A percentile compares a stretch with the other conserved stretches of the same genome.
These are phyloP conservation scores for Fusarium anguioides DNA, from an alignment of 2,329 filamentous ascomycete species.

Conservation along the genomic window DNA sequence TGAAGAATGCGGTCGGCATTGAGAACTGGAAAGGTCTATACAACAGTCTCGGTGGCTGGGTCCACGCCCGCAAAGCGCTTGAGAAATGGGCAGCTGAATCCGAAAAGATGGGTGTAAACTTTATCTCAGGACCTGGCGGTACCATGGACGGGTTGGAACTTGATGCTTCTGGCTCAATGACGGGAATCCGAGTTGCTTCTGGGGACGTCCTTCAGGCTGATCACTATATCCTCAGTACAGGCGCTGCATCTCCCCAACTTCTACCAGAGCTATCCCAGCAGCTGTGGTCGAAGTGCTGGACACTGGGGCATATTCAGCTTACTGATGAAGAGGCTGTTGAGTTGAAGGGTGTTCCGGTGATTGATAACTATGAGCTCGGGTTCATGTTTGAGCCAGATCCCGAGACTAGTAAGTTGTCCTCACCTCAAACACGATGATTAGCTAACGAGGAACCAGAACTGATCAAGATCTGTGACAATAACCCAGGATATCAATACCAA, in stretches of 20 bases:
- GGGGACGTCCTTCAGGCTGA: neutral
- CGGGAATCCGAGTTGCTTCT: neutral
- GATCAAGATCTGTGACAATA: slow-evolving; percentile 17
- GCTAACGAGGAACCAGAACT: neutral
- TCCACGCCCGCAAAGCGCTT: slow-evolving; percentile 4
- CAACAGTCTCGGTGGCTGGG: slow-evolving; percentile 8
- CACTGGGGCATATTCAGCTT: neutral
- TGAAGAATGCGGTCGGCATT: neutral
- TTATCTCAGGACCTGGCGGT: neutral
- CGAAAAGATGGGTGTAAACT: neutral
- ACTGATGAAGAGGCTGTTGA: neutral
- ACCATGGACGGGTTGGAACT: neutral
- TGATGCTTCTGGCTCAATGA: neutral
- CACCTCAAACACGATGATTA: neutral
- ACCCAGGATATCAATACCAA: neutral
- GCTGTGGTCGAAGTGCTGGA: slow-evolving; percentile 8
- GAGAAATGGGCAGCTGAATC: neutral
- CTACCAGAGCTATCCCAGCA: neutral
- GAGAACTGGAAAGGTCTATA: slow-evolving; percentile 15
- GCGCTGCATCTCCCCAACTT: slow-evolving; percentile 8
- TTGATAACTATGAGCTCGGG: slow-evolving; percentile 13
- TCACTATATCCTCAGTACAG: slow-evolving; percentile 7
- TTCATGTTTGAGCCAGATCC: slow-evolving; percentile 18
- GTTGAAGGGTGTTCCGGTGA: neutral
- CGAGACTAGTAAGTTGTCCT: neutral